phyloP scores from a whole-genome alignment of 768 basidiomycete genomes.

The Mycena leptocephala region DNA sequence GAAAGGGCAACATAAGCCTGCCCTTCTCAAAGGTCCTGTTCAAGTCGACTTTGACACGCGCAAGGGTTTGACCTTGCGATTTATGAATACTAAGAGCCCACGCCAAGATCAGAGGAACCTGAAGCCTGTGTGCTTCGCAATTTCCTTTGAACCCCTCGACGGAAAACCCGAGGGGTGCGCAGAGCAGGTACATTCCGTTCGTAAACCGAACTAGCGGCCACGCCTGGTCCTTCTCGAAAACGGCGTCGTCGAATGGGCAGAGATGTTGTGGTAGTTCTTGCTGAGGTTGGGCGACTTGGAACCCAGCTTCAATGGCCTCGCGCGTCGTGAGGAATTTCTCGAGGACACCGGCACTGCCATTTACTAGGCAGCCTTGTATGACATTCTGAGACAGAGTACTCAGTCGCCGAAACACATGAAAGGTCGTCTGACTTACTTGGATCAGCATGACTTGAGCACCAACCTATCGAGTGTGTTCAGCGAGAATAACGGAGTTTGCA shows the following conservation, averaged over 20 bases:
- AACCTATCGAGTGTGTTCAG: conserved; percentile 53
- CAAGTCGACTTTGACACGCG: conserved; percentile 86
- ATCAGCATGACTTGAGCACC: conserved; percentile 89
- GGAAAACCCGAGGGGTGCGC: conserved; percentile 70
- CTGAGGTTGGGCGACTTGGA: conserved; percentile 45
- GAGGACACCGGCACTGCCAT: conserved; percentile 76
- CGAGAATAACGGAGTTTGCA: neutral
- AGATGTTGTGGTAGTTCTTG: conserved; percentile 15
- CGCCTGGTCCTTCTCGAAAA: conserved; percentile 44
- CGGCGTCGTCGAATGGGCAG: conserved; percentile 40
- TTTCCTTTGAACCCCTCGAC: conserved; percentile 70
- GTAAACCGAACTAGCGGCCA: conserved; percentile 78
- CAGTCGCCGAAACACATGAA: neutral
- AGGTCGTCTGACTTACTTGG: conserved; percentile 51
- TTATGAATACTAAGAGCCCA: conserved; percentile 94
- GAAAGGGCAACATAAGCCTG: conserved; percentile 84
- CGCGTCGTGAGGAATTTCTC: conserved; percentile 62
- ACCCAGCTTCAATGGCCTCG: conserved; percentile 60
- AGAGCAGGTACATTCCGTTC: conserved; percentile 64
- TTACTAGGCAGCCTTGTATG: conserved; percentile 74
- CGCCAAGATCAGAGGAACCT: conserved; percentile 73
- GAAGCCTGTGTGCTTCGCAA: conserved; percentile 71
- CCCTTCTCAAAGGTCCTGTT: conserved; percentile 80
- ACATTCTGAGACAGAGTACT: conserved; percentile 56
- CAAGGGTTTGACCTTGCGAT: conserved; percentile 90